Conservation (phyloP, 306 rosid genomes). For the Lathyrus aphaca region DNA sequence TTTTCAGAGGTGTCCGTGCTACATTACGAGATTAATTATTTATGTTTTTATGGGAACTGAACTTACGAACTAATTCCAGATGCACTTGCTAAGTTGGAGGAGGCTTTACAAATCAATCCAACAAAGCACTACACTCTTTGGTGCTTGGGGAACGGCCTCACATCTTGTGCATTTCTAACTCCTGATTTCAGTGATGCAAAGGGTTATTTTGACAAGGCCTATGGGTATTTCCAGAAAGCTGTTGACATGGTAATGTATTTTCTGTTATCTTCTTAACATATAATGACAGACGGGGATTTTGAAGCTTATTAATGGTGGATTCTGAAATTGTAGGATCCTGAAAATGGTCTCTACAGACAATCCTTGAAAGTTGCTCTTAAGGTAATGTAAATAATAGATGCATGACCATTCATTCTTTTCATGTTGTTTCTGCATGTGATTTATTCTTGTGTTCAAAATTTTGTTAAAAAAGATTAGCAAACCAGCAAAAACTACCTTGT, state of each 20-base stretch:
- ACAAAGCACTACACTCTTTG: conserved; percentile 73
- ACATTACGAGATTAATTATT: conserved; percentile 1
- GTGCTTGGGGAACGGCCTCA: conserved; percentile 72
- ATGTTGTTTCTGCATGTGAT: background rate
- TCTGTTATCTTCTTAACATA: background rate
- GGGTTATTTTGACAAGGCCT: conserved; percentile 64
- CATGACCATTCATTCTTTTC: conserved; percentile 21
- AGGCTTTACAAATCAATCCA: conserved; percentile 65
- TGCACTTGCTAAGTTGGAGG: conserved; percentile 70
- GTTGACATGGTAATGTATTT: conserved; percentile 53
- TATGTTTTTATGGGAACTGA: conserved; percentile 10
- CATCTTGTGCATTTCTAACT: conserved; percentile 64
- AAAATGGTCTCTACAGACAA: conserved; percentile 69
- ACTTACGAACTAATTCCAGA: conserved; percentile 42
- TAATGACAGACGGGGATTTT: background rate
- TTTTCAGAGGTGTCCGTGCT: no score
- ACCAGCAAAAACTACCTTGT: background rate
- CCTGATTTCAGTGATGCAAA: conserved; percentile 65
- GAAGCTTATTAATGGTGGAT: conserved; percentile 30
- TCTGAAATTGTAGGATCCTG: conserved; percentile 68
- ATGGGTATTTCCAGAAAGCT: conserved; percentile 63
- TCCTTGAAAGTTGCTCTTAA: conserved; percentile 67
- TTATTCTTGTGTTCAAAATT: background rate
- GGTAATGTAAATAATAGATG: conserved; percentile 49
- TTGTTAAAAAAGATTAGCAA: conserved; percentile 1